Conservation (phyloP, 176 grass and related monocot genomes). For the Chloris gayana region DNA sequence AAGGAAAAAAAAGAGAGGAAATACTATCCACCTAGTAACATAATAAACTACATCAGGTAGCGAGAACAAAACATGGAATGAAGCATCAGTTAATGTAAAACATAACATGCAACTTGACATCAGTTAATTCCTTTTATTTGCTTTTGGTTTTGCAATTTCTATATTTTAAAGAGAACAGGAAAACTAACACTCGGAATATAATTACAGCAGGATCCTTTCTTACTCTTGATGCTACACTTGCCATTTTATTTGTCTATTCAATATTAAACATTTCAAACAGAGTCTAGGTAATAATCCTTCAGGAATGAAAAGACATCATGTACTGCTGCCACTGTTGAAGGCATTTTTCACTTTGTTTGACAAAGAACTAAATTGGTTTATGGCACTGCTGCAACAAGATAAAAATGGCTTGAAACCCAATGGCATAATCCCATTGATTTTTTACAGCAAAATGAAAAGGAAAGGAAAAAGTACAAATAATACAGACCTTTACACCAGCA, state of each 20-base stretch:
- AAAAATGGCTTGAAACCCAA: neutral
- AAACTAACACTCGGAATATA: neutral
- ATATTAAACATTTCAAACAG: neutral
- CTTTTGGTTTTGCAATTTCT: neutral
- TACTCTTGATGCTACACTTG: neutral
- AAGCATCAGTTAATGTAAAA: too few species aligned
- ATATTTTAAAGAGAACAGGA: neutral
- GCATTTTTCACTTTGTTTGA: neutral
- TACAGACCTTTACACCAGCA: slow-evolving; percentile 81
- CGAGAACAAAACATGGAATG: neutral
- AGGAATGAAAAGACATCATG: neutral
- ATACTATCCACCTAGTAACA: slow-evolving; percentile 4
- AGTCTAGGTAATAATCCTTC: neutral
- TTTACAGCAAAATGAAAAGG: slow-evolving; percentile 12
- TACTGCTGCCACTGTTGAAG: neutral
- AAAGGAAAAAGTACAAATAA: slow-evolving; percentile 13
- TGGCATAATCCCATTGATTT: neutral
- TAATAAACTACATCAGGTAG: neutral
- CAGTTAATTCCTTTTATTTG: neutral
- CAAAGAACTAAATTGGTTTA: neutral
- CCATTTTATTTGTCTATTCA: slow-evolving; percentile 5
- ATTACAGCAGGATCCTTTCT: neutral
- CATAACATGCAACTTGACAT: neutral
- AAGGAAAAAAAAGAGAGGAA: neutral
- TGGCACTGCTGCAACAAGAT: neutral